These are phyloP conservation scores for Phaeotremella skinneri DNA, from an alignment of 768 basidiomycete genomes.

Conservation along the genomic window DNA sequence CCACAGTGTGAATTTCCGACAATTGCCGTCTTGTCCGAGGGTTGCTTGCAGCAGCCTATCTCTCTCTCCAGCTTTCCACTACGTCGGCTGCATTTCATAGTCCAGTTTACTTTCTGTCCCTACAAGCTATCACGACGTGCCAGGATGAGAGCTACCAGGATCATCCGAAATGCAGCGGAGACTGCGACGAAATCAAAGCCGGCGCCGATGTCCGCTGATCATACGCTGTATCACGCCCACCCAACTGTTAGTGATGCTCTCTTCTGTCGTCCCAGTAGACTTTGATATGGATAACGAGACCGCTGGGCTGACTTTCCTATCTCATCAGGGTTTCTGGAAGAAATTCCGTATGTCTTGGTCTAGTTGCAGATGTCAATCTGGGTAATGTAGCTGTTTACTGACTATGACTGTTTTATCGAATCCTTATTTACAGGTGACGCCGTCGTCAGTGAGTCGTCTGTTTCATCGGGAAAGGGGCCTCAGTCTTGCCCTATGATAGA, in stretches of 20 bases:
- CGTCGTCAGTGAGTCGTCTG: constrained; percentile 55
- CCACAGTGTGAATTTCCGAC: too few species aligned
- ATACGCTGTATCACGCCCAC: constrained; percentile 72
- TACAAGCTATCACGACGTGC: too few species aligned
- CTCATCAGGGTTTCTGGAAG: constrained; percentile 93
- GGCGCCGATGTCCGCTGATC: constrained; percentile 63
- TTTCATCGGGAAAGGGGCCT: neutral
- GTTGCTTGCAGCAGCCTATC: too few species aligned
- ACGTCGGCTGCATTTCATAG: too few species aligned
- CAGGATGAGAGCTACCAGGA: constrained; percentile 26
- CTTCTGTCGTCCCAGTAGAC: neutral
- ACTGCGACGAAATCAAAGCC: constrained; percentile 27
- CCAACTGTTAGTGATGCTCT: constrained; percentile 41
- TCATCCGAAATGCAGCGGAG: constrained; percentile 35
- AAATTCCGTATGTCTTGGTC: constrained; percentile 71
- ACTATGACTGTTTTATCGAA: constrained; percentile 2
- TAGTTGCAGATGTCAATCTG: neutral
- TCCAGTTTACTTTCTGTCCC: neutral
- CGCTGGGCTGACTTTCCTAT: constrained; percentile 96
- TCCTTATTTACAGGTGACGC: constrained; percentile 64
- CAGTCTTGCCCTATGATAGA: constrained; percentile 1
- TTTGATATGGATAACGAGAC: constrained; percentile 56
- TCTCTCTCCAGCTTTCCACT: neutral
- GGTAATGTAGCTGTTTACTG: neutral
- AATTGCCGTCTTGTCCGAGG: too few species aligned